Conservation (phyloP, 2,329 filamentous ascomycete species). For the Chaetothyriales sp. region DNA sequence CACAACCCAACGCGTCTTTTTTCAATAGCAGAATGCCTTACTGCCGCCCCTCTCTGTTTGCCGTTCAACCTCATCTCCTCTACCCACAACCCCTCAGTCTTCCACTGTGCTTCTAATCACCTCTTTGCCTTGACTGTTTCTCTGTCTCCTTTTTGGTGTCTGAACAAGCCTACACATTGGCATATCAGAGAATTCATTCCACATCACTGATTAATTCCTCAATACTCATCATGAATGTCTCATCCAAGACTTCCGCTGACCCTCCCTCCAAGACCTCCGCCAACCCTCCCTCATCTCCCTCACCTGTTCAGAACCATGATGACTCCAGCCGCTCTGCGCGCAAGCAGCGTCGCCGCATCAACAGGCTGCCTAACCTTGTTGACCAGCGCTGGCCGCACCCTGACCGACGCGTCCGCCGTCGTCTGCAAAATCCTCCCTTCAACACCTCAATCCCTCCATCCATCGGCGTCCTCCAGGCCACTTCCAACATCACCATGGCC, state of each 20-base stretch:
- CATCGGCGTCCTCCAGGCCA: background rate
- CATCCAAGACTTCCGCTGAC: background rate
- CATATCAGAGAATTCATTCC: background rate
- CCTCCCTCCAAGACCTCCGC: background rate
- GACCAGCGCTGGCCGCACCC: background rate
- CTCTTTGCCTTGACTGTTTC: background rate
- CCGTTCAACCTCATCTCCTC: background rate
- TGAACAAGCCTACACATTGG: background rate
- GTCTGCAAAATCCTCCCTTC: background rate
- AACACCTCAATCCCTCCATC: background rate
- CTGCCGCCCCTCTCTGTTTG: background rate
- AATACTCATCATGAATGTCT: background rate
- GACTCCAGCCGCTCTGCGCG: background rate
- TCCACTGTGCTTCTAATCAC: background rate
- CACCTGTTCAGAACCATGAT: background rate
- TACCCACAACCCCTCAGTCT: background rate
- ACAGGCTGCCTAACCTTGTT: background rate
- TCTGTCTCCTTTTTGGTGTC: background rate
- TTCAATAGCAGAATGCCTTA: background rate
- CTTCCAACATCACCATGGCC: background rate
- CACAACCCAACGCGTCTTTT: no score
- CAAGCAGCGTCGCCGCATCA: background rate
- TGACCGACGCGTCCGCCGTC: background rate
- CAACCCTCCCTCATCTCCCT: no score
- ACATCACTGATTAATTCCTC: background rate